A percentile compares a stretch with the other conserved stretches of the same genome.
Evolutionary conservation across 2,329 filamentous ascomycete species (phyloP).

Genomic region (Sporothrix pseudoabietina): DNA sequence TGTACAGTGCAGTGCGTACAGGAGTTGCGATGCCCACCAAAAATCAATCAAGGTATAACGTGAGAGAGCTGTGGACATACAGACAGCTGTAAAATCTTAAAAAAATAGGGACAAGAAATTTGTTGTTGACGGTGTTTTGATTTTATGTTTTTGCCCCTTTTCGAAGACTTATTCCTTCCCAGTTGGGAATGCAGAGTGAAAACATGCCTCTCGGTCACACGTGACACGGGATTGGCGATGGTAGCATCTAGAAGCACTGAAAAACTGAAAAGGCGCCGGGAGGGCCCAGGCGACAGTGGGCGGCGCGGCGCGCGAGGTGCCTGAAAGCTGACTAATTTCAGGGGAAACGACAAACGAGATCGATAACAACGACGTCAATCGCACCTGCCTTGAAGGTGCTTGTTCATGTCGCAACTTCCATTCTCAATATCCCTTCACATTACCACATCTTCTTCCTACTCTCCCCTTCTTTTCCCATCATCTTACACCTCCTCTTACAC

Average conservation of each 20-base stretch:
- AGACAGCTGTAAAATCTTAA: no score
- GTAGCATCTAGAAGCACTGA: constrained; percentile 11
- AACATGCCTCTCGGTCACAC: background rate
- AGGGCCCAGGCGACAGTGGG: background rate
- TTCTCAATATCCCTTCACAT: background rate
- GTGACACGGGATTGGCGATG: background rate
- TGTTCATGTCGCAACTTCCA: background rate
- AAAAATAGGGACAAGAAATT: no score
- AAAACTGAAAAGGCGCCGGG: background rate
- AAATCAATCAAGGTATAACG: no score
- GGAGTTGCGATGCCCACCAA: no score
- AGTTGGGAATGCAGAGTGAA: background rate
- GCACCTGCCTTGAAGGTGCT: background rate
- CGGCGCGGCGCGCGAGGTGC: background rate
- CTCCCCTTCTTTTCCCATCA: background rate
- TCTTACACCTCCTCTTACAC: background rate
- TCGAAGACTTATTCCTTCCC: background rate
- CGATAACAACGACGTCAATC: background rate
- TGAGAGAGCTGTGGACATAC: no score
- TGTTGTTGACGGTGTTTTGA: background rate
- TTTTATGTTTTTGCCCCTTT: background rate
- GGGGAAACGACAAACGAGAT: background rate
- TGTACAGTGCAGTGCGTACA: no score
- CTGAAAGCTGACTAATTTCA: constrained; percentile 19
- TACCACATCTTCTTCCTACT: no score